Conservation (phyloP, 225 moss, liverwort and hornwort genomes). For the Polytrichum formosum region DNA sequence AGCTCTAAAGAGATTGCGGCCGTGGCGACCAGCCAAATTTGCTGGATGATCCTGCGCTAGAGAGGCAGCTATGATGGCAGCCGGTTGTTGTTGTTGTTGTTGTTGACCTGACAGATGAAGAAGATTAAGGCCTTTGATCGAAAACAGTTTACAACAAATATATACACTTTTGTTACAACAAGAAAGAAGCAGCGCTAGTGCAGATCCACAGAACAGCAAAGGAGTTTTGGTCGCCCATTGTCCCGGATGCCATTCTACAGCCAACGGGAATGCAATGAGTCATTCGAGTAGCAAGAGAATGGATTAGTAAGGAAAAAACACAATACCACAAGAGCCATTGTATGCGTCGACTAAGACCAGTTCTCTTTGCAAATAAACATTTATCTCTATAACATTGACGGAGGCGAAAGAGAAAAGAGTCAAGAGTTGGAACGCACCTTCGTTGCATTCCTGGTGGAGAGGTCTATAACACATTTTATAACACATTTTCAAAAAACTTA, state of each 20-base stretch:
- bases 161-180: neutral
- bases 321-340: too few species aligned
- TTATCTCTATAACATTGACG: too few species aligned
- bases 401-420: too few species aligned
- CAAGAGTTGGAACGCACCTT: slow-evolving; percentile 15
- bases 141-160: too few species aligned
- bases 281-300: neutral
- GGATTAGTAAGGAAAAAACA: neutral
- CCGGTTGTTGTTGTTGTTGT: slow-evolving; percentile 7
- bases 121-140: too few species aligned
- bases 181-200: neutral
- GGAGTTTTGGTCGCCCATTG: neutral
- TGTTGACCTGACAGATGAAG: too few species aligned
- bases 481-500: too few species aligned
- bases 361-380: too few species aligned
- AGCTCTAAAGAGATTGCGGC: too few species aligned
- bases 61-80: neutral
- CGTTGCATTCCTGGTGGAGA: slow-evolving; percentile 19
- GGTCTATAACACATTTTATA: slow-evolving; percentile 5
- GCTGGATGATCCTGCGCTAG: slow-evolving; percentile 48
- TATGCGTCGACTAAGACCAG: too few species aligned
- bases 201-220: neutral
- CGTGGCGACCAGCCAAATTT: slow-evolving; percentile 3
- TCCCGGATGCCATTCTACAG: neutral
- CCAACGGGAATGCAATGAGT: neutral